Evolutionary conservation across 2,329 filamentous ascomycete species (phyloP), one percentile per base, ranked within the genome.

Genomic region (Dryadomyces sulphureus): DNA sequence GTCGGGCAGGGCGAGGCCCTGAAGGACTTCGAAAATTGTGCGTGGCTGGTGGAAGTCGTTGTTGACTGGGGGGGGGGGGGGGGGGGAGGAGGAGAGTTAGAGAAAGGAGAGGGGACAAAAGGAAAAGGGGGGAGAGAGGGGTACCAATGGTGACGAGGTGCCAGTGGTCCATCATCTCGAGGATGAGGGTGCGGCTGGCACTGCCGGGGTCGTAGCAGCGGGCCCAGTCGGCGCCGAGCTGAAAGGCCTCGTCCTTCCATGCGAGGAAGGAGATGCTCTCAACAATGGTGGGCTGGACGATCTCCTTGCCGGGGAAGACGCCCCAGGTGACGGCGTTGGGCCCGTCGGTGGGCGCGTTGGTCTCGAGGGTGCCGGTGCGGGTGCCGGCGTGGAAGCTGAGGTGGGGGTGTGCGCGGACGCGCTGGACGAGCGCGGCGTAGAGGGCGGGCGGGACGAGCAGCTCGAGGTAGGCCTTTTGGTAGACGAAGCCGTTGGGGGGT

Each of bases 271-370:
- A 94, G 61, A 98, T 82, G 17, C 86, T 93, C 67, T 98, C 92
- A 45, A 98, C 92, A 56, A 98, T 95, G n/a, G 92, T 98, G 14
- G 92, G 92, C 63, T 98, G 92, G n/a, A 98, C 89, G 59, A 98
- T 95, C 64, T 98, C 92, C 62, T 96, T 94, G 48, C 92, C 92
- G 0, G 92, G 90, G 68, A 96, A 98, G 30, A 98, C 93, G 64
- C 92, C 92, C 92, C 92, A 98, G 2, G 92, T 98, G 43, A 98
- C 85, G n/a, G 92, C 92, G 57, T 98, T 98, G 34, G 92, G 92
- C 6, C 87, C 85, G 54, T 93, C 87, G 20, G 79, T 77, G 8
- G 81, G 79, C 1, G 87, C 80, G 58, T 98, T 96, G 24, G 87
- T 92, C 62, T 79, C 80, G 47, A 96, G 71, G 48, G 81, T 77